These are phyloP conservation scores for Coffea eugenioides DNA, from an alignment of 257 asterid genomes.

Conservation along the genomic window DNA sequence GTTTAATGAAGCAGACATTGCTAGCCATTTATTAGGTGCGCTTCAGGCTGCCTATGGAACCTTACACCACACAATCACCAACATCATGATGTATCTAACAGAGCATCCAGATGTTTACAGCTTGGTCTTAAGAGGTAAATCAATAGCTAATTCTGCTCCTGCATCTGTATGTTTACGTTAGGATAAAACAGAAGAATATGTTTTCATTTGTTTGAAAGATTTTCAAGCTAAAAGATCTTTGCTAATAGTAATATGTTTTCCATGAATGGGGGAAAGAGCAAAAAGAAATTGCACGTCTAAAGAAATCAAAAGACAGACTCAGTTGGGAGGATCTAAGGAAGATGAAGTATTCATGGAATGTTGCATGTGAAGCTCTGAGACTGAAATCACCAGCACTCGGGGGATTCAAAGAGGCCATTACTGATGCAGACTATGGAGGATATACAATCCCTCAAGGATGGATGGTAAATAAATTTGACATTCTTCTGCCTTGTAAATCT, in stretches of 20 bases:
- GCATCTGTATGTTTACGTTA: too few species aligned
- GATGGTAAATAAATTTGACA: background rate
- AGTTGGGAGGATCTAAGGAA: background rate
- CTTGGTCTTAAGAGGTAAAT: constrained; percentile 12
- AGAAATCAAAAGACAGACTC: background rate
- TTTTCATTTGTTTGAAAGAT: too few species aligned
- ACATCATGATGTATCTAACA: constrained; percentile 10
- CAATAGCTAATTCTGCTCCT: background rate
- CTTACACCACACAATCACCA: constrained; percentile 6
- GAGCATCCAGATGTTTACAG: constrained; percentile 4
- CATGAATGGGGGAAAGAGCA: background rate
- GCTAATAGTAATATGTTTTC: background rate
- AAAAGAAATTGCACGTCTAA: background rate
- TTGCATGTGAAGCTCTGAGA: constrained; percentile 1
- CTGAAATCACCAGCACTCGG: background rate
- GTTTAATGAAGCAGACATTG: constrained; percentile 14
- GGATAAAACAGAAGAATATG: too few species aligned
- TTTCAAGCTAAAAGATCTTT: background rate
- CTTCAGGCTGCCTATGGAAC: constrained; percentile 7
- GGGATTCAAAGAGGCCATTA: background rate
- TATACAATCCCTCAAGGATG: constrained; percentile 12
- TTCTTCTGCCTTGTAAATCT: too few species aligned
- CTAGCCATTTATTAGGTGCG: background rate
- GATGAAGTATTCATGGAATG: constrained; percentile 10
- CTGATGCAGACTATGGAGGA: background rate